A percentile compares a stretch with the other conserved stretches of the same genome.
Evolutionary conservation across 306 rosid genomes (phyloP).

Genomic region (Sicyos baderoa): DNA sequence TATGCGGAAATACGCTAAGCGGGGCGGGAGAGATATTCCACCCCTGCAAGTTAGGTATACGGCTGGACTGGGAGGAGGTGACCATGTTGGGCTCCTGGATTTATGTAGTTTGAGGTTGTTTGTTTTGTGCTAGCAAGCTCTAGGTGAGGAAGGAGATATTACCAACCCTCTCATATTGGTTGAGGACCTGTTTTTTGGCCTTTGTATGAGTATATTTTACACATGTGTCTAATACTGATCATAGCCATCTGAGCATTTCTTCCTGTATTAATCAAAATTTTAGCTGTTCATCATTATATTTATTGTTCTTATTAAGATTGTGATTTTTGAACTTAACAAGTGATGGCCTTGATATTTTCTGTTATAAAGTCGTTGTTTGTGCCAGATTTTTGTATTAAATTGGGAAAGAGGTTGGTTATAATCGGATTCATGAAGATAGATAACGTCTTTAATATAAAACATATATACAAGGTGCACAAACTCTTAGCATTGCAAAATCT

Average conservation of each 20-base stretch:
- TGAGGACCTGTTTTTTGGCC: no score
- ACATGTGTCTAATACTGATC: not conserved
- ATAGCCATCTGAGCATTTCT: not conserved
- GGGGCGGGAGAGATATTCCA: no score
- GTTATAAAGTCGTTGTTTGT: not conserved
- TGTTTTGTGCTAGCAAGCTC: no score
- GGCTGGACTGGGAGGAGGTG: no score
- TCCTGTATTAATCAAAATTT: not conserved
- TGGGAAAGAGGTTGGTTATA: not conserved
- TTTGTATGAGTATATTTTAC: no score
- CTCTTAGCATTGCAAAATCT: conserved; percentile 4
- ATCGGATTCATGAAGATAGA: not conserved
- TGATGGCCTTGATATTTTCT: not conserved
- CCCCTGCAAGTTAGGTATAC: no score
- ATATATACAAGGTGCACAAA: conserved; percentile 2
- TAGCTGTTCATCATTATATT: not conserved
- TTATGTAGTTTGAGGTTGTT: no score
- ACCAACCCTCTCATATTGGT: no score
- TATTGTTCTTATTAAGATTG: not conserved
- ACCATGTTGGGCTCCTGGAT: no score
- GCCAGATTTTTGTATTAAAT: not conserved
- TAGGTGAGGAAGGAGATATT: no score
- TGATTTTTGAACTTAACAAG: not conserved
- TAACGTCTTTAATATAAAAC: not conserved
- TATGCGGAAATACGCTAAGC: no score